A percentile compares a stretch with the other conserved stretches of the same genome.
These are phyloP conservation scores for Monosporascus sp. DNA, from an alignment of 2,329 filamentous ascomycete species.

Conservation along the genomic window DNA sequence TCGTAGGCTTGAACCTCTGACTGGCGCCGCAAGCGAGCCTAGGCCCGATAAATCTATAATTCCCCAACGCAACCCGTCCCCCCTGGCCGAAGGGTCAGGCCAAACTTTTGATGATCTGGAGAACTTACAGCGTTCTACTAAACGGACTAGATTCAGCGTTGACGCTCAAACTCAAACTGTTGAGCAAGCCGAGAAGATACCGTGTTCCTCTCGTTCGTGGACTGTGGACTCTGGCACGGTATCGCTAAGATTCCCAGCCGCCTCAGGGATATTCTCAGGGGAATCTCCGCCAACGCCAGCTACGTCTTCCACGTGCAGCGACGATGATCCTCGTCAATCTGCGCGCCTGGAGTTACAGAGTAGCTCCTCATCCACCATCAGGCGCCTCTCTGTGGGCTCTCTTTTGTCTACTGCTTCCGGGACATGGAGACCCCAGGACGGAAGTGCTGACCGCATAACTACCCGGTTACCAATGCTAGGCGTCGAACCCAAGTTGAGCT, in stretches of 20 bases:
- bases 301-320: constrained; percentile 32
- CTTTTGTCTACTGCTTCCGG: constrained; percentile 50
- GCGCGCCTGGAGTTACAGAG: constrained; percentile 13
- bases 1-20: constrained; percentile 26
- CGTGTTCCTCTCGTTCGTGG: constrained; percentile 25
- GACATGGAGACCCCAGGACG: constrained; percentile 16
- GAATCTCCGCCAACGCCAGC: constrained; percentile 35
- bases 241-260: constrained; percentile 17
- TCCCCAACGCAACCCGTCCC: constrained; percentile 9
- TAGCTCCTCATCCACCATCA: constrained; percentile 17
- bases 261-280: constrained; percentile 17
- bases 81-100: constrained; percentile 13
- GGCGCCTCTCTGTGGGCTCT: constrained; percentile 59
- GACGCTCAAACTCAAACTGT: constrained; percentile 14
- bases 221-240: constrained; percentile 21
- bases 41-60: constrained; percentile 11
- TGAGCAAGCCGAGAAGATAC: constrained; percentile 18
- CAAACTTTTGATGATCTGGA: constrained; percentile 15
- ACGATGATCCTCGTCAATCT: constrained; percentile 26
- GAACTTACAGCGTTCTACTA: constrained; percentile 16
- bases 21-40: constrained; percentile 12
- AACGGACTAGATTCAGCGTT: constrained; percentile 21
- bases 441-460: constrained; percentile 15
- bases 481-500: constrained; percentile 11
- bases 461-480: constrained; percentile 19